Evolutionary conservation across 1,284 basidiomycete genomes (phyloP), one percentile per base, ranked within the genome.

Genomic region (Cutaneotrichosporon dermatis): DNA sequence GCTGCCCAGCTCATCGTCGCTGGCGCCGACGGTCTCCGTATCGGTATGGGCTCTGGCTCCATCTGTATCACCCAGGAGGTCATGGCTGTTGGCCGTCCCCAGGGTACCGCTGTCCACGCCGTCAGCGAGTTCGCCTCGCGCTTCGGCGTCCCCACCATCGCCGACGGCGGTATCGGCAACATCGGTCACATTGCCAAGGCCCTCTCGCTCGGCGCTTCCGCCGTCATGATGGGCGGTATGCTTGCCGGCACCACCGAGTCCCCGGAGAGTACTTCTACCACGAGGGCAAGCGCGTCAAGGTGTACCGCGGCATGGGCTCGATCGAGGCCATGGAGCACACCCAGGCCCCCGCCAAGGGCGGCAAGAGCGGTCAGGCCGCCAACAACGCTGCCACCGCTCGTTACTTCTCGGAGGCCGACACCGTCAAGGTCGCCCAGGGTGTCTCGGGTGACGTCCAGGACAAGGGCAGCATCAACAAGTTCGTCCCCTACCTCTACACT

Each of bases 41-140:
- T 99, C 46, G 96, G 95, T 56, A 99, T 99, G 95, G 95, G 95
- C 54, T 92, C 88, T 13, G 95, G 95, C 15, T 96, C 92, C 10
- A 99, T 99, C 74, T 99, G 95, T 77, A 99, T 99, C 79, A 99
- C 95, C 4, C 95, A 99, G 79, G 95, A 99, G 77, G 91, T 99
- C 70, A 99, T 98, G 90, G 95, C 96, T 13, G 95, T 98, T 58
- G 96, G 95, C 37, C 87, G 95, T 40, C 96, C 95, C 1, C 95
- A 99, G 79, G 95, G 94, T 10, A 96, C 94, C 0, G 95, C 96
- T 11, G 93, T 99, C 11, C 89, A 90, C 77, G 88, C 91, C 49
- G 95, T 99, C 11, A 86, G 94, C 34, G 92, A 99, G 80, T 98
- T 98, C 71, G 87, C 94, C 34, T 84, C 79, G 42, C 68, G 72